Evolutionary conservation across 192 early-diverging fungal species (phyloP), one percentile per base, ranked within the genome.

Genomic region (Coemansia sp.): DNA sequence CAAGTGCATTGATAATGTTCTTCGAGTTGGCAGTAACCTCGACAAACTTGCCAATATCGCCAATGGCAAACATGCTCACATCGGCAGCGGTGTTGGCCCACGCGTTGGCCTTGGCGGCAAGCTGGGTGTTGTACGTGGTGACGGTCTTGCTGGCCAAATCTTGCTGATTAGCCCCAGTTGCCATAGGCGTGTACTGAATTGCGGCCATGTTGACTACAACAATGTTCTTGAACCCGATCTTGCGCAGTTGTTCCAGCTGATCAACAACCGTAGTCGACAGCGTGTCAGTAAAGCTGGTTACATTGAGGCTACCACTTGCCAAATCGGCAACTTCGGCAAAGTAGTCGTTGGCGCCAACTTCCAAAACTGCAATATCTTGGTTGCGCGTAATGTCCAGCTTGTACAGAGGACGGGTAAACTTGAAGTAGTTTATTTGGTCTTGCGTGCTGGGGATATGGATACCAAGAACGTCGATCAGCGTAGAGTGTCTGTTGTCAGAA

Each of bases 371-470:
- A 59, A 75, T 61, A 23, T 69, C 68, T 38, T 69, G 16, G 17
- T 49, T 59, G 43, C 62, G 58, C 4, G 64, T 68, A 8, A 29
- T 19, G 19, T 41, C 38, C 6, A 56, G 17, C 19, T 39, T 61
- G 59, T 69, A 68, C 2, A 66, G 17, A 7, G 73, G 73, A 37
- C 45, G 51, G 7, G 29, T 49, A 21, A 75, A 35, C 63, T 75
- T 69, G 67, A 69, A 69, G 35, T 52, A 59, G 67, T 75, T 69
- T 59, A 75, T 66, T 48, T 75, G 73, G 31, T 75, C 73, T 39
- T 69, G 73, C 1, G 68, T 53, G 23, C 67, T 69, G 3, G 73
- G 73, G 21, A 75, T 64, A n/a, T 66, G 26, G 29, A 75, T 57
- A 3, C 21, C 23, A 1, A 74, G 57, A 12, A 66, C 19, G 3